Evolutionary conservation across 164 flowering plant species (phyloP), one percentile per base, ranked within the genome.

Genomic region (Warburgia ugandensis): DNA sequence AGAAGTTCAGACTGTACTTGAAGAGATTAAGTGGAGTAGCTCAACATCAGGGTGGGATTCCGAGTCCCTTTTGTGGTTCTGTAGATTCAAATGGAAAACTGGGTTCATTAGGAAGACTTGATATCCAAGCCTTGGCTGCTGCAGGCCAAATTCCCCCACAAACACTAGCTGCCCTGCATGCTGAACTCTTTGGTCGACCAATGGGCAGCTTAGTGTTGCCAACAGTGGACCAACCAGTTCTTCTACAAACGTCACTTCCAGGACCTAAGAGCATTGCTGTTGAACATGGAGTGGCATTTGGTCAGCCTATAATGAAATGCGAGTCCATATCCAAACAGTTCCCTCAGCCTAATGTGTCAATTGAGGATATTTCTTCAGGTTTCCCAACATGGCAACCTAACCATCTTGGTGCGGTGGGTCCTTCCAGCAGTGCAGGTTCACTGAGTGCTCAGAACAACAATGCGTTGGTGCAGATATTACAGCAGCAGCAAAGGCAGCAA

Each of bases 1-100:
- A 87, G 96, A 87, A 87, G 59, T 87, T 84, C 43, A 75, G 96
- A 61, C 70, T 82, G 41, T 87, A 81, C 63, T 60, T 87, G 44
- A 87, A 84, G 66, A 81, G 86, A 63, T 44, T 82, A 66, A 81
- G 77, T 68, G 88, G 82, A 37, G 78, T 77, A 52, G 75, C 79
- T 48, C 86, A 77, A 52, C 86, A 69, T 17, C 81, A 75, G 52
- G 67, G 71, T 59, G 80, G 76, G 20, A 64, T 76, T 52, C 54
- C 77, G 27, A 71, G 38, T 71, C 30, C 76, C 3, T 75, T 72
- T 50, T 69, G 79, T 68, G 79, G 79, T 22, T 52, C 80, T 33
- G 56, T 66, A 19, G 90, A 83, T 19, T 46, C 73, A 35, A 73
- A 70, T 66, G 38, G 52, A 1, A 78, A 78, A 51, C 39, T 71